Percentiles rank a stretch among this genome's conserved stretches.
Evolutionary conservation across 306 rosid genomes (phyloP).

Genomic region (Quercus wislizeni): DNA sequence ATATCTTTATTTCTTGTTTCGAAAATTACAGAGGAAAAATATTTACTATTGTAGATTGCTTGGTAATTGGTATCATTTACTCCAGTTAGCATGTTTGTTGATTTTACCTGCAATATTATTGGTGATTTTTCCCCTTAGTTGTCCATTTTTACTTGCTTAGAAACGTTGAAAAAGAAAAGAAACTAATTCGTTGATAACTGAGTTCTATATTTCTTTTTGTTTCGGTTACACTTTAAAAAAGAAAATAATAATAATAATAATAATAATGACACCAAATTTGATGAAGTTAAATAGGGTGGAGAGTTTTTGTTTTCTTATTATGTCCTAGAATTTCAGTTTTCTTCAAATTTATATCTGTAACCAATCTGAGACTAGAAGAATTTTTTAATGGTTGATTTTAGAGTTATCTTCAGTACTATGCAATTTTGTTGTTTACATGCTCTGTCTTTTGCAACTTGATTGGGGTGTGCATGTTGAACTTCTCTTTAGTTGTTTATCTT

Average conservation of each 20-base stretch:
- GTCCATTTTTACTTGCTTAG: not conserved
- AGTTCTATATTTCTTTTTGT: not conserved
- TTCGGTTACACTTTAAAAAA: not conserved
- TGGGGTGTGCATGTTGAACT: constrained; percentile 13
- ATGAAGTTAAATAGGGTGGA: not conserved
- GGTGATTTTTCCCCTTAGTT: not conserved
- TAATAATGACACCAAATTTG: not conserved
- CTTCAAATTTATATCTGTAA: not conserved
- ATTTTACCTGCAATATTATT: not conserved
- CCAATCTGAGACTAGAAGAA: not conserved
- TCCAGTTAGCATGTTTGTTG: not conserved
- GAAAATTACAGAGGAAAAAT: not conserved
- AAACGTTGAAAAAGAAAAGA: not conserved
- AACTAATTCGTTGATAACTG: not conserved
- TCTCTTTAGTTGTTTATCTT: not conserved
- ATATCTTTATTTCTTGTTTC: not conserved
- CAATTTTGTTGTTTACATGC: constrained; percentile 2
- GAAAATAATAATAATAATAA: not conserved
- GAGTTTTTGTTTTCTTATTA: not conserved
- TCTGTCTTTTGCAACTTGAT: constrained; percentile 16
- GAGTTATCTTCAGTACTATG: not conserved
- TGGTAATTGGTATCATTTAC: not conserved
- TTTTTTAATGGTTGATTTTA: not conserved
- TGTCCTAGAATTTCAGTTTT: not conserved
- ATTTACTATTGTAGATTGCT: not conserved